These are phyloP conservation scores for Linderniella brevidens DNA, from an alignment of 257 asterid genomes.

Conservation along the genomic window DNA sequence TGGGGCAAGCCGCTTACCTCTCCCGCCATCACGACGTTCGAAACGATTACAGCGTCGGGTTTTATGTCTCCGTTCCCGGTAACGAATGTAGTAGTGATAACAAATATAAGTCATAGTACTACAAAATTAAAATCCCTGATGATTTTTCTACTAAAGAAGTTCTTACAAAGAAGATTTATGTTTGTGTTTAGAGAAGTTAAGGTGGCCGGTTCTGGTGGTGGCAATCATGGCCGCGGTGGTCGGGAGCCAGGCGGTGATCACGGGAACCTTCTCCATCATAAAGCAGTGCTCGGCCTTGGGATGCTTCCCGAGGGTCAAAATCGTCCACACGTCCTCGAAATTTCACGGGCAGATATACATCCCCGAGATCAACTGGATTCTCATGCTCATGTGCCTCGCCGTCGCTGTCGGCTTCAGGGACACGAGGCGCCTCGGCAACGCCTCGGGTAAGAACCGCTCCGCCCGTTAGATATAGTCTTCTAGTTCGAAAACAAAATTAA, in stretches of 20 bases:
- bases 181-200: constrained; percentile 22
- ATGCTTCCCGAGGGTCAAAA: constrained; percentile 73
- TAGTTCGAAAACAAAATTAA: no score
- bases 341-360: constrained; percentile 82
- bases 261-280: constrained; percentile 79
- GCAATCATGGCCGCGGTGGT: constrained; percentile 88
- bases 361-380: constrained; percentile 72
- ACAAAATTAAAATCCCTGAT: not conserved
- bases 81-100: not conserved
- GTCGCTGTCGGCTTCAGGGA: constrained; percentile 73
- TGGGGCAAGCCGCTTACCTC: constrained; percentile 95
- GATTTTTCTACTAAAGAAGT: no score
- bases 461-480: no score
- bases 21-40: constrained; percentile 42
- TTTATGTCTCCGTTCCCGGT: constrained; percentile 16
- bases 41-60: constrained; percentile 37
- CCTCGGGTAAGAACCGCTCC: constrained; percentile 31
- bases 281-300: constrained; percentile 84
- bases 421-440: constrained; percentile 24
- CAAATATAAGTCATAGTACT: not conserved
- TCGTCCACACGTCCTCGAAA: constrained; percentile 69
- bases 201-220: constrained; percentile 80
- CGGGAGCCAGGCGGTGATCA: constrained; percentile 89
- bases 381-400: constrained; percentile 72
- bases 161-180: not conserved